phyloP scores from a whole-genome alignment of 2,329 filamentous ascomycete genomes.

The Beauveria scarabaeidicola region DNA sequence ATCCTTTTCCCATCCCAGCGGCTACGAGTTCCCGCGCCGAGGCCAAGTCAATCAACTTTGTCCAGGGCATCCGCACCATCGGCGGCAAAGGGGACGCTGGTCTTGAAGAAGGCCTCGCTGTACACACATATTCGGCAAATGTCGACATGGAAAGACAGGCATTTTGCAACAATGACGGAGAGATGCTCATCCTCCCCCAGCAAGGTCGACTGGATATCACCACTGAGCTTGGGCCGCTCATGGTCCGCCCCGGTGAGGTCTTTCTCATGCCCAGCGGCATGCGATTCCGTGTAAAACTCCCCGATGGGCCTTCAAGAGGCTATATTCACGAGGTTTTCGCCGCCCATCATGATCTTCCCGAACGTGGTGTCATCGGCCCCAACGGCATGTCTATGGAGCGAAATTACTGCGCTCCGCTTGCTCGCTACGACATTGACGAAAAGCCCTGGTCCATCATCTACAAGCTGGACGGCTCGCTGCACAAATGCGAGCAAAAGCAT shows the following conservation, averaged over 20 bases:
- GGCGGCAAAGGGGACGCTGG: constrained; percentile 42
- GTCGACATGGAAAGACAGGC: constrained; percentile 37
- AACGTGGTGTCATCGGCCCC: constrained; percentile 57
- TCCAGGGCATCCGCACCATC: constrained; percentile 39
- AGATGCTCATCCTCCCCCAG: constrained; percentile 58
- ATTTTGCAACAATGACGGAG: constrained; percentile 53
- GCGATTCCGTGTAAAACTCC: constrained; percentile 28
- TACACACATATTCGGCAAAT: constrained; percentile 40
- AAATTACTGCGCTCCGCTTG: constrained; percentile 57
- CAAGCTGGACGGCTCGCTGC: constrained; percentile 55
- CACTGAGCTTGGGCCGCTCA: constrained; percentile 56
- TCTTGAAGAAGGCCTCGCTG: constrained; percentile 38
- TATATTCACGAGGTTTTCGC: constrained; percentile 62
- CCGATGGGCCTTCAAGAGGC: constrained; percentile 50
- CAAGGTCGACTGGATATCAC: constrained; percentile 58
- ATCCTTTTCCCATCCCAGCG: constrained; percentile 29
- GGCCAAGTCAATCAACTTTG: constrained; percentile 38
- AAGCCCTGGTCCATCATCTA: constrained; percentile 49
- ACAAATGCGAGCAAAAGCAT: constrained; percentile 51
- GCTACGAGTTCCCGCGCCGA: constrained; percentile 11
- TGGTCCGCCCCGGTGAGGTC: constrained; percentile 61
- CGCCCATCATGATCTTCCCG: constrained; percentile 55
- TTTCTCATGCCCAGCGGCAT: constrained; percentile 59
- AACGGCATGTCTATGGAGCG: constrained; percentile 57
- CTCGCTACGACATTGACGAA: constrained; percentile 48